Evolutionary conservation across 768 basidiomycete genomes (phyloP).

Genomic region (Boletus tylopilopsis): DNA sequence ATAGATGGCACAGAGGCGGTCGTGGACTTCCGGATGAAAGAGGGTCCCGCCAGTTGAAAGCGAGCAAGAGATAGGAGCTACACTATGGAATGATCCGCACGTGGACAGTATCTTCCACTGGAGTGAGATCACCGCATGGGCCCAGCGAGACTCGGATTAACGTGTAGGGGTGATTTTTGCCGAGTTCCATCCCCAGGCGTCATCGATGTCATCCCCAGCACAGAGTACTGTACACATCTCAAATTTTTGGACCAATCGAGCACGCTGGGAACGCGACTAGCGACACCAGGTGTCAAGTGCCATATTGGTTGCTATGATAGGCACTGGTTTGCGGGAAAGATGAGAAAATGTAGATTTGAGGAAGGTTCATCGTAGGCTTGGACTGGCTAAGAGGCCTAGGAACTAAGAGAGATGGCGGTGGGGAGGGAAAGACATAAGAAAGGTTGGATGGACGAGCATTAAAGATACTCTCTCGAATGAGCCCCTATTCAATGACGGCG

Average conservation of each 20-base stretch:
- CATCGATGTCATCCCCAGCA: background rate
- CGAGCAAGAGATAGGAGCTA: background rate
- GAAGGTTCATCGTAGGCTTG: no score
- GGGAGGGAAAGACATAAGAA: no score
- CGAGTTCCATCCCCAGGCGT: background rate
- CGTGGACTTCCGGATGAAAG: slow-evolving; percentile 11
- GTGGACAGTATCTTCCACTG: no score
- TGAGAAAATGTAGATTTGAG: slow-evolving; percentile 1
- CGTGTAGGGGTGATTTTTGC: slow-evolving; percentile 5
- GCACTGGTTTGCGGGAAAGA: background rate
- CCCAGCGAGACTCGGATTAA: slow-evolving; percentile 2
- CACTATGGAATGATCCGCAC: slow-evolving; percentile 3
- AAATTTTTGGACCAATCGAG: slow-evolving; percentile 6
- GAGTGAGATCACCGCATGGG: background rate
- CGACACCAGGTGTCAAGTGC: slow-evolving; percentile 3
- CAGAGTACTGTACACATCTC: slow-evolving; percentile 12
- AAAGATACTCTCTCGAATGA: no score
- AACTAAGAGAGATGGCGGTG: no score
- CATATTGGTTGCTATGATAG: background rate
- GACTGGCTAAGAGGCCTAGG: background rate
- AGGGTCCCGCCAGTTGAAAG: background rate
- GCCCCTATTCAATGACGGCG: no score
- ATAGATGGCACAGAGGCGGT: slow-evolving; percentile 2
- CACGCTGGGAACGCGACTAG: background rate
- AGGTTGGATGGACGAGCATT: no score